Conservation (phyloP, 352 stramenopile genomes). For the Pilasporangium apinafurcum region DNA sequence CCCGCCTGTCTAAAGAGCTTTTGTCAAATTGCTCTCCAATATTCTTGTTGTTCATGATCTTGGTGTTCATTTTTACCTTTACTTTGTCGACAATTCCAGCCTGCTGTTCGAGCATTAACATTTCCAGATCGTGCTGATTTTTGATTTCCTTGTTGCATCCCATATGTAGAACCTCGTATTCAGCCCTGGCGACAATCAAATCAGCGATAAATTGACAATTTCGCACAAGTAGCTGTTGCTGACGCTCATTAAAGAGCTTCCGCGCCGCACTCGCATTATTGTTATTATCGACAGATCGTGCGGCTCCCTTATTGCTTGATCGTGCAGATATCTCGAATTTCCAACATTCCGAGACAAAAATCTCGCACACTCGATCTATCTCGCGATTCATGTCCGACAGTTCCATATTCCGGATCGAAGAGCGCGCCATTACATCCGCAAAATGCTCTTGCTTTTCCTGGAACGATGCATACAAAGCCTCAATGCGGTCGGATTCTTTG, state of each 20-base stretch:
- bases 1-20: constrained; percentile 60
- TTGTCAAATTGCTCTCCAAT: constrained; percentile 86
- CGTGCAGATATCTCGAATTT: constrained; percentile 81
- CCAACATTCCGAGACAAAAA: constrained; percentile 79
- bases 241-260: constrained; percentile 78
- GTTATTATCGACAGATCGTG: constrained; percentile 31
- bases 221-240: constrained; percentile 69
- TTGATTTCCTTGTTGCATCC: constrained; percentile 61
- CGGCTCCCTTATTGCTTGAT: constrained; percentile 39
- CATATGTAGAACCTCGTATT: constrained; percentile 67
- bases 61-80: constrained; percentile 66
- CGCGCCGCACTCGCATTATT: constrained; percentile 16
- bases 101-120: constrained; percentile 69
- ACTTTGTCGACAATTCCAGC: constrained; percentile 62
- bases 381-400: constrained; percentile 72
- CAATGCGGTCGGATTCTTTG: constrained; percentile 76
- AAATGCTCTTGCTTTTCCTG: constrained; percentile 81
- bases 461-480: constrained; percentile 75
- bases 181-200: constrained; percentile 61
- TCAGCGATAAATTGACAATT: constrained; percentile 83
- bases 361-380: constrained; percentile 72
- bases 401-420: constrained; percentile 81
- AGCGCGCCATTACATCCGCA: constrained; percentile 62
- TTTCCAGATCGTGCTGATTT: constrained; percentile 34
- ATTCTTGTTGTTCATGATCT: constrained; percentile 90